Evolutionary conservation across 2,329 filamentous ascomycete genomes (phyloP).

Genomic region (Aspergillus sp.): DNA sequence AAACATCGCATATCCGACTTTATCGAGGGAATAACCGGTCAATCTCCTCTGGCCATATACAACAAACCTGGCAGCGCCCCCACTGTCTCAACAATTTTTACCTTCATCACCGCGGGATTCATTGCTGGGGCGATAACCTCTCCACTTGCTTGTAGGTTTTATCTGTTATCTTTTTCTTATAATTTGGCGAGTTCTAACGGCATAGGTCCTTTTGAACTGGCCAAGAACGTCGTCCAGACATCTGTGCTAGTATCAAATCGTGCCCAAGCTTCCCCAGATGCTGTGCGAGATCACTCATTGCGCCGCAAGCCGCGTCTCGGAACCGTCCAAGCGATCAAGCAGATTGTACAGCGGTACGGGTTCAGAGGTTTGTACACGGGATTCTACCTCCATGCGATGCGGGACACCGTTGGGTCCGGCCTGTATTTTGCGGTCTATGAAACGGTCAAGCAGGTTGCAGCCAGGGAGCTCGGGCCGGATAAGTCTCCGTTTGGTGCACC

Average conservation of each 20-base stretch:
- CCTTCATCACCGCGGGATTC: constrained; percentile 44
- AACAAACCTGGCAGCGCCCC: constrained; percentile 44
- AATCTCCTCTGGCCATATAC: constrained; percentile 41
- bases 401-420: constrained; percentile 47
- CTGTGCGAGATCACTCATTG: constrained; percentile 33
- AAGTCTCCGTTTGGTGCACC: constrained; percentile 45
- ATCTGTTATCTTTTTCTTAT: background rate
- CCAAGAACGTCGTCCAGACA: constrained; percentile 51
- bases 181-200: background rate
- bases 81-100: constrained; percentile 41
- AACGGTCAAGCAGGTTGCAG: constrained; percentile 47
- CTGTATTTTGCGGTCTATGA: constrained; percentile 51
- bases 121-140: constrained; percentile 43
- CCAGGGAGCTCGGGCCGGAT: constrained; percentile 44
- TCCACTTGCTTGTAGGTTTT: constrained; percentile 44
- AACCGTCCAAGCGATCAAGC: constrained; percentile 43
- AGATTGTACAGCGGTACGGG: constrained; percentile 46
- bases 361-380: constrained; percentile 47
- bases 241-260: constrained; percentile 48
- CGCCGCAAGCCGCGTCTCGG: constrained; percentile 41
- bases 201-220: constrained; percentile 48
- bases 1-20: constrained; percentile 43
- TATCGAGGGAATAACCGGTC: constrained; percentile 41
- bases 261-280: constrained; percentile 37
- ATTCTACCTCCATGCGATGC: constrained; percentile 45